Base-by-base conservation (phyloP, 306 rosid genomes). In the Quercus aquifolioides region DNA sequence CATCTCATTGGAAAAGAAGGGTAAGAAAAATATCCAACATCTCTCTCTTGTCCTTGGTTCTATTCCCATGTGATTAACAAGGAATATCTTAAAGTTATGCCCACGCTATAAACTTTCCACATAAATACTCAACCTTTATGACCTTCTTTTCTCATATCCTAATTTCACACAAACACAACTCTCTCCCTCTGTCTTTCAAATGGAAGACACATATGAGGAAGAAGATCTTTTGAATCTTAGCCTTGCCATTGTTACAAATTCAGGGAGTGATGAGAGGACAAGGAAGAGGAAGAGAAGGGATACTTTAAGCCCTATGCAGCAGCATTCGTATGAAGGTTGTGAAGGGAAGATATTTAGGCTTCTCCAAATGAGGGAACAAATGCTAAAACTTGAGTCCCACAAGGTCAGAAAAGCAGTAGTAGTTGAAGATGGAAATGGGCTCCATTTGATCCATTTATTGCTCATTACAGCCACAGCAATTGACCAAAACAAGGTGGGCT, bases 321-420 rank as follows among this genome's bases (percentile, higher is more conserved):
- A 41, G 15, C 15, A 49, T 49, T 49, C 88, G 20, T 81, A 80
- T 60, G 92, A 90, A 80, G 83, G 82, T 52, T 86, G 80, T 67
- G 97, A 90, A 77, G 92, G 87, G 13, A 88, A 85, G 82, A 86
- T 92, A 83, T 89, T 85, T 70, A 84, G 84, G 77, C 87, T 92
- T n/a, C 96, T 92, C 14, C 91, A 92, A 82, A 81, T 79, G 86
- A 88, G 97, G 76, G 96, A 88, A 13, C 90, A 85, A 7, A 90
- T 92, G 95, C 81, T 90, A 25, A 90, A 89, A 71, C 87, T 69
- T 8, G 46, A 41, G 77, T 89, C 80, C 11, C 75, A 59, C 38
- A 77, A 78, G 56, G 46, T 41, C 12, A 82, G 78, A 56, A 74
- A 25, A 35, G 81, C 49, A 72, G 76, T 74, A 17, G 69, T 28